phyloP scores from a whole-genome alignment of 768 basidiomycete genomes.

The Suillus tomentosus region DNA sequence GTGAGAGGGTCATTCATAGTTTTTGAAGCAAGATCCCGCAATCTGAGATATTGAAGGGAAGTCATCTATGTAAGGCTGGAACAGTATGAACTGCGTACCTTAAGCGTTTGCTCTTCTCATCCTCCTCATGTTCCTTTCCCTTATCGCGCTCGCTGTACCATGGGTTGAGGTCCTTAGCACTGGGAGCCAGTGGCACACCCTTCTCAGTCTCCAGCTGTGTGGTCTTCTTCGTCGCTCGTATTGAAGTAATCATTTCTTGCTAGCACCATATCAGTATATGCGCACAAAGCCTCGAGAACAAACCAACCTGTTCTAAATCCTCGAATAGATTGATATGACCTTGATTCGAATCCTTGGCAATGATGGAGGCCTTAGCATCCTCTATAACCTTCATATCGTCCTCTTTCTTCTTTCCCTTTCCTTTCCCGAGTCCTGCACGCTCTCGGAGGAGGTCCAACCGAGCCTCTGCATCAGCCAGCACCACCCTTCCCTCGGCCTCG shows the following conservation, averaged over 20 bases:
- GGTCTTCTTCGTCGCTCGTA: conserved; percentile 51
- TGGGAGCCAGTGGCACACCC: conserved; percentile 74
- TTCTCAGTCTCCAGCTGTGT: conserved; percentile 59
- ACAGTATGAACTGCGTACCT: conserved; percentile 31
- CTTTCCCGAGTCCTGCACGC: conserved; percentile 49
- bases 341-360: conserved; percentile 41
- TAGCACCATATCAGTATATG: conserved; percentile 21
- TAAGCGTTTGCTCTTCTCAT: conserved; percentile 31
- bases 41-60: conserved; percentile 38
- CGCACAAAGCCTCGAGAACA: conserved; percentile 6
- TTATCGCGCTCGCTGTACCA: conserved; percentile 58
- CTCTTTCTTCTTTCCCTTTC: conserved; percentile 43
- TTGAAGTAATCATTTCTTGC: conserved; percentile 48
- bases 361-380: conserved; percentile 28
- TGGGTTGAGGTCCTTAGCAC: conserved; percentile 74
- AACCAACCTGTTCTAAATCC: conserved; percentile 69
- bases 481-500: conserved; percentile 69
- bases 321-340: conserved; percentile 85
- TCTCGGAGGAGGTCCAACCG: conserved; percentile 66
- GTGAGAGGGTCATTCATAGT: conserved; percentile 70
- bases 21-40: conserved; percentile 65
- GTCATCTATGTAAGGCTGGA: background rate
- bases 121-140: conserved; percentile 28
- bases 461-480: conserved; percentile 82
- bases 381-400: conserved; percentile 28